A percentile compares a stretch with the other conserved stretches of the same genome.
These are phyloP conservation scores for Polychaeton citri DNA, from an alignment of 2,329 filamentous ascomycete genomes.

Conservation along the genomic window DNA sequence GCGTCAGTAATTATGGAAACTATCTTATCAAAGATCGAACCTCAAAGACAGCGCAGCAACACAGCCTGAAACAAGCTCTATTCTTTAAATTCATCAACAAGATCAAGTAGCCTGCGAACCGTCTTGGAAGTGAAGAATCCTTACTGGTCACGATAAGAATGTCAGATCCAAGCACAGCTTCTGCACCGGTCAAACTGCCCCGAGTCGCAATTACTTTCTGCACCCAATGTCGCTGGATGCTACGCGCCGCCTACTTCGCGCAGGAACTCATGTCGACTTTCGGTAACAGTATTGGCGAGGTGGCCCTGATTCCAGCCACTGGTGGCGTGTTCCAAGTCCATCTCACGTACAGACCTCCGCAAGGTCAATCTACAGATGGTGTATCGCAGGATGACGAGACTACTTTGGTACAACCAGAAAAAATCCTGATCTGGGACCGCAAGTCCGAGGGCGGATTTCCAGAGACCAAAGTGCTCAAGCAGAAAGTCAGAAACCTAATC, in stretches of 20 bases:
- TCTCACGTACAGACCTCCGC: conserved; percentile 32
- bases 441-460: conserved; percentile 81
- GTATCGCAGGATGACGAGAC: conserved; percentile 1
- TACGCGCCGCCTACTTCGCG: conserved; percentile 55
- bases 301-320: conserved; percentile 72
- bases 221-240: conserved; percentile 88
- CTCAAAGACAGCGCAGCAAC: too few species aligned
- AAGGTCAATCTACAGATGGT: too few species aligned
- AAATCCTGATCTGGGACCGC: conserved; percentile 70
- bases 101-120: too few species aligned
- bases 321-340: conserved; percentile 73
- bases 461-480: conserved; percentile 84
- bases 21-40: too few species aligned
- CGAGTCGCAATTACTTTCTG: conserved; percentile 82
- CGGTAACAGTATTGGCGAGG: conserved; percentile 66
- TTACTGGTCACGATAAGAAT: too few species aligned
- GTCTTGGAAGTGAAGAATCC: too few species aligned
- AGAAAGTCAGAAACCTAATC: conserved; percentile 67
- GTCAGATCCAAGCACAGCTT: neutral
- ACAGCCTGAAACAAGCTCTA: too few species aligned
- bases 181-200: conserved; percentile 38
- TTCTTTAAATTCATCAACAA: too few species aligned
- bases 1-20: too few species aligned
- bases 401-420: conserved; percentile 13
- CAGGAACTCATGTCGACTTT: conserved; percentile 96